phyloP scores from a whole-genome alignment of 495 filamentous ascomycete species.

The Aspergillus conjunctus region DNA sequence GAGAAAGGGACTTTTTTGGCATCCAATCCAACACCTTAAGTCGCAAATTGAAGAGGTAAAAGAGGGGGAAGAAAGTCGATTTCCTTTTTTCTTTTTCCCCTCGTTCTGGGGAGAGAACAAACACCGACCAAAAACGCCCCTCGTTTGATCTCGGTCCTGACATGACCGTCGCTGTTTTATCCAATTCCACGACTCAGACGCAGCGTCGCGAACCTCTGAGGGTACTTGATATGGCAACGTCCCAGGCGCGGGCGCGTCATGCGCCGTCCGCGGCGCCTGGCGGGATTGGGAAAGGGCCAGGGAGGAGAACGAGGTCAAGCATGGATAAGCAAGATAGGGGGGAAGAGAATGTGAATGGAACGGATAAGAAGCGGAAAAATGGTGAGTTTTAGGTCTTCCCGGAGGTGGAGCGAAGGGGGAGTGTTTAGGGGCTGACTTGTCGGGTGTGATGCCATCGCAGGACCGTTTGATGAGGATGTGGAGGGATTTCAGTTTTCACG shows the following conservation, averaged over 20 bases:
- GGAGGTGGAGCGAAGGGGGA: not conserved
- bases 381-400: conserved; percentile 38
- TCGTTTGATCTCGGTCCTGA: conserved; percentile 33
- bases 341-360: conserved; percentile 29
- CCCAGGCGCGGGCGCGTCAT: conserved; percentile 48
- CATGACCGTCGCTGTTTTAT: conserved; percentile 52
- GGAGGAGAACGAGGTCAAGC: conserved; percentile 43
- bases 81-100: not conserved
- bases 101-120: no score
- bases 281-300: conserved; percentile 29
- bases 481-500: conserved; percentile 59
- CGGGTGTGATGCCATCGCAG: conserved; percentile 27
- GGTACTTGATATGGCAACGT: conserved; percentile 47
- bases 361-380: conserved; percentile 46
- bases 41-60: no score
- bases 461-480: conserved; percentile 53
- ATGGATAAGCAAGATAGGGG: conserved; percentile 41
- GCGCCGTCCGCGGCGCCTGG: conserved; percentile 34
- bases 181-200: conserved; percentile 42
- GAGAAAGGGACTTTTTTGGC: no score
- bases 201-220: conserved; percentile 49
- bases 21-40: no score
- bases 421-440: conserved; percentile 14
- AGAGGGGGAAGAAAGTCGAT: no score
- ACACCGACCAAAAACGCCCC: not conserved